Percentiles rank a stretch among this genome's conserved stretches.
These are phyloP conservation scores for Sequoia sempervirens DNA, from an alignment of 75 land plant species.

Conservation along the genomic window DNA sequence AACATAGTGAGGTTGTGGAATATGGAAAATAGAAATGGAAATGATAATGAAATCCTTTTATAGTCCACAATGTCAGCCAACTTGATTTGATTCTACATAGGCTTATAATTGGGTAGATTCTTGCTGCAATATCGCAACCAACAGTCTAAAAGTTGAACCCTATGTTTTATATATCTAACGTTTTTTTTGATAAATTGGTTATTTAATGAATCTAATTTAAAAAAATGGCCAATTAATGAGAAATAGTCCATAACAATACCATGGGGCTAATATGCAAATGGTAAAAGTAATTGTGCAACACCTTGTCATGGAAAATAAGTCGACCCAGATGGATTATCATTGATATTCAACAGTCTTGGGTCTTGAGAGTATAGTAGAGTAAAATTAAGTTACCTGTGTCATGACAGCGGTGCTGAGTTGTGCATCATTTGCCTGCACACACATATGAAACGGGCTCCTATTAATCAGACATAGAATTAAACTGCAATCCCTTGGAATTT, in stretches of 20 bases:
- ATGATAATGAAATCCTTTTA: no score
- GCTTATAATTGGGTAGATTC: background rate
- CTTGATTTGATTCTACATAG: no score
- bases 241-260: background rate
- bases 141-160: background rate
- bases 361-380: background rate
- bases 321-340: background rate
- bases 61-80: no score
- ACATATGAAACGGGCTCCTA: background rate
- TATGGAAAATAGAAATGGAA: background rate
- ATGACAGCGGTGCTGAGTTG: constrained; percentile 97
- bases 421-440: constrained; percentile 86
- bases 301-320: background rate
- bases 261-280: background rate
- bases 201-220: no score
- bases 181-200: no score
- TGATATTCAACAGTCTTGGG: background rate
- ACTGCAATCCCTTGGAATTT: background rate
- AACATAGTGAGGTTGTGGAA: background rate
- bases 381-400: constrained; percentile 60
- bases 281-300: no score
- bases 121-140: background rate
- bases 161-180: background rate
- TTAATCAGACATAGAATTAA: background rate
- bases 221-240: no score